phyloP scores from a whole-genome alignment of 1,139 yeast genomes.

The Kodamaea anthophila region DNA sequence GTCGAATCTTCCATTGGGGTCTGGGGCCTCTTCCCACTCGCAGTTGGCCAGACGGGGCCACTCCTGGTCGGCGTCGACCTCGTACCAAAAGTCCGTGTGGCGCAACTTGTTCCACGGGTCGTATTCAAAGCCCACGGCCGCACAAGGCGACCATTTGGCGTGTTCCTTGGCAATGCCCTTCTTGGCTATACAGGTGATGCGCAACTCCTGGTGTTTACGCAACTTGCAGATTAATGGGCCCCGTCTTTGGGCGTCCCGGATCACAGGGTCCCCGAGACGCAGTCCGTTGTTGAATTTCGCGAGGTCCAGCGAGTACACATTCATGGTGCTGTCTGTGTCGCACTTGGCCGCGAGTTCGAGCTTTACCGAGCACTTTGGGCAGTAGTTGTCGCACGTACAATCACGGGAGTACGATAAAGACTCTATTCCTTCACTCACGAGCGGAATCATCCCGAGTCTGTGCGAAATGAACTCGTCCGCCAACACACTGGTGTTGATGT shows the following conservation, averaged over 20 bases:
- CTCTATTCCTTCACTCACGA: slow-evolving; percentile 80
- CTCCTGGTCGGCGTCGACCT: slow-evolving; percentile 78
- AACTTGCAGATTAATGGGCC: slow-evolving; percentile 90
- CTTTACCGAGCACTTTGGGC: slow-evolving; percentile 90
- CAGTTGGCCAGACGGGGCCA: slow-evolving; percentile 91
- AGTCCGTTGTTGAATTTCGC: slow-evolving; percentile 45
- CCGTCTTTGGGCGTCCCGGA: slow-evolving; percentile 64
- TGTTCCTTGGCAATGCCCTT: slow-evolving; percentile 98
- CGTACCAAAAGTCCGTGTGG: slow-evolving; percentile 96
- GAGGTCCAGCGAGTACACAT: slow-evolving; percentile 84
- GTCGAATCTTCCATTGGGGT: slow-evolving; percentile 82
- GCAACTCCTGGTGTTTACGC: slow-evolving; percentile 87
- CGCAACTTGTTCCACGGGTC: slow-evolving; percentile 98
- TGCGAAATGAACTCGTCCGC: slow-evolving; percentile 97
- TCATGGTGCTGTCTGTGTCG: slow-evolving; percentile 81
- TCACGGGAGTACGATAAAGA: slow-evolving; percentile 78
- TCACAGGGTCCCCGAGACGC: slow-evolving; percentile 76
- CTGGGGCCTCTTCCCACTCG: slow-evolving; percentile 95
- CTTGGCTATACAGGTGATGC: slow-evolving; percentile 88
- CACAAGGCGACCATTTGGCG: slow-evolving; percentile 96
- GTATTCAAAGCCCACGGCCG: slow-evolving; percentile 96
- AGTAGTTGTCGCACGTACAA: slow-evolving; percentile 96
- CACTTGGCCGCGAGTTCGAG: slow-evolving; percentile 82
- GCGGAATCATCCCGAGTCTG: slow-evolving; percentile 85
- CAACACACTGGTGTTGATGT: slow-evolving; percentile 84